Percentiles rank a stretch among this genome's conserved stretches.
These are phyloP conservation scores for Xylariaceae sp. DNA, from an alignment of 2,329 filamentous ascomycete species.

Conservation along the genomic window DNA sequence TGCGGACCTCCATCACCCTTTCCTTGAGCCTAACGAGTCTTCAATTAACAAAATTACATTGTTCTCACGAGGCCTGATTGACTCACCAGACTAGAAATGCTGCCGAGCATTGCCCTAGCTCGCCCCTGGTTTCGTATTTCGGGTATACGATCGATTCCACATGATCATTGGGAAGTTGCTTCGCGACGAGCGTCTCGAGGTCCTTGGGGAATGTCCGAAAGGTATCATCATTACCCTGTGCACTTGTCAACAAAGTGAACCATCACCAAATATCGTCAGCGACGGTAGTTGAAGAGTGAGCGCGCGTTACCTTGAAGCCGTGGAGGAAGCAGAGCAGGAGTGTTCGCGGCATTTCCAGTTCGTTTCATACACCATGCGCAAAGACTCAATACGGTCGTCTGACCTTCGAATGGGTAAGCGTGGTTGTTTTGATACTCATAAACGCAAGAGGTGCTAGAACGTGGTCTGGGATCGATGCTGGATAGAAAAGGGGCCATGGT, in stretches of 20 bases:
- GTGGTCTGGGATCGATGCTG: no score
- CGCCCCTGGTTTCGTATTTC: slow-evolving; percentile 67
- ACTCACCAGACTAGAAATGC: slow-evolving; percentile 45
- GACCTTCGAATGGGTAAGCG: no score
- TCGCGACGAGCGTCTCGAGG: slow-evolving; percentile 52
- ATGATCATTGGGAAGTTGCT: slow-evolving; percentile 54
- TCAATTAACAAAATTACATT: neutral
- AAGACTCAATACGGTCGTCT: no score
- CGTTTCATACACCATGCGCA: neutral
- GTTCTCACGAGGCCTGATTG: neutral
- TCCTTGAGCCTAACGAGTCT: slow-evolving; percentile 60
- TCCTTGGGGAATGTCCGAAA: slow-evolving; percentile 63
- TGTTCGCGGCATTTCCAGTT: slow-evolving; percentile 44
- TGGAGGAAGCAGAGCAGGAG: slow-evolving; percentile 69
- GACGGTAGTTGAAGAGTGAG: neutral
- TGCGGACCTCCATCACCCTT: slow-evolving; percentile 70
- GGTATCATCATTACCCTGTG: slow-evolving; percentile 61
- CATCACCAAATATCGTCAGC: neutral
- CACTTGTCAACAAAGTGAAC: slow-evolving; percentile 1
- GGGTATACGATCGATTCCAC: slow-evolving; percentile 62
- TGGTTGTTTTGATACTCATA: no score
- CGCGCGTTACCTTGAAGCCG: slow-evolving; percentile 57
- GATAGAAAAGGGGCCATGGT: no score
- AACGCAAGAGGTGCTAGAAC: no score
- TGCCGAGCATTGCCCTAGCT: slow-evolving; percentile 48